These are phyloP conservation scores for Lactifluus volemus DNA, from an alignment of 768 basidiomycete species.

Conservation along the genomic window DNA sequence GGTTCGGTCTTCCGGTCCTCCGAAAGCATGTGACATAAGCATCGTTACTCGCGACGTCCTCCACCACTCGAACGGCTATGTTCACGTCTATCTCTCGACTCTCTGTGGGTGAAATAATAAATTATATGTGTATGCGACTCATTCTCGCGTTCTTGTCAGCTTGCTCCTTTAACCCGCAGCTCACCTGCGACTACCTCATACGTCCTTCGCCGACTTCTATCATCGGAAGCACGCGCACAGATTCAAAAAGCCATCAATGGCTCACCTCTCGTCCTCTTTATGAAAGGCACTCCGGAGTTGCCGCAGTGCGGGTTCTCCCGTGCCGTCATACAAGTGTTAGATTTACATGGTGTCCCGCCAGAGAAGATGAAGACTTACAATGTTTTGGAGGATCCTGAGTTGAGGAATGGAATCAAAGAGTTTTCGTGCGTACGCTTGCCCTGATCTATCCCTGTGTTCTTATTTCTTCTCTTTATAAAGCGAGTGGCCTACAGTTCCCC, in stretches of 20 bases:
- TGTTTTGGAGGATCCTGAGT: constrained; percentile 76
- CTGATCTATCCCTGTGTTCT: neutral
- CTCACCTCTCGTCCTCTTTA: constrained; percentile 88
- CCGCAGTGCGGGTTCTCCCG: constrained; percentile 97
- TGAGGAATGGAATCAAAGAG: constrained; percentile 86
- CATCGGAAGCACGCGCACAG: constrained; percentile 49
- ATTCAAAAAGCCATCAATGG: constrained; percentile 68
- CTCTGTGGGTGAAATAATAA: neutral
- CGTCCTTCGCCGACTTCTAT: constrained; percentile 41
- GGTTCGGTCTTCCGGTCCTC: neutral
- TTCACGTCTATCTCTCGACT: constrained; percentile 4
- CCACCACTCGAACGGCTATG: neutral
- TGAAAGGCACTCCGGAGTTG: constrained; percentile 86
- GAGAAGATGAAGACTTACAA: constrained; percentile 88
- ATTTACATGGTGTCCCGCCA: constrained; percentile 66
- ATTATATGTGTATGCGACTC: neutral
- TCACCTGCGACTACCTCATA: constrained; percentile 21
- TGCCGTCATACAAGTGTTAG: constrained; percentile 85
- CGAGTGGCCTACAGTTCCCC: constrained; percentile 97
- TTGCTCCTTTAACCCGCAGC: constrained; percentile 14
- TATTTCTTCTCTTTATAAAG: constrained; percentile 32
- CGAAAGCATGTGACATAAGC: neutral
- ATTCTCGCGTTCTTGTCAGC: neutral
- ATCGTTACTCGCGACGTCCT: neutral
- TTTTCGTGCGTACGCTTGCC: constrained; percentile 68